Evolutionary conservation across 345 rosid genomes (phyloP).

Genomic region (Camelina neglecta): DNA sequence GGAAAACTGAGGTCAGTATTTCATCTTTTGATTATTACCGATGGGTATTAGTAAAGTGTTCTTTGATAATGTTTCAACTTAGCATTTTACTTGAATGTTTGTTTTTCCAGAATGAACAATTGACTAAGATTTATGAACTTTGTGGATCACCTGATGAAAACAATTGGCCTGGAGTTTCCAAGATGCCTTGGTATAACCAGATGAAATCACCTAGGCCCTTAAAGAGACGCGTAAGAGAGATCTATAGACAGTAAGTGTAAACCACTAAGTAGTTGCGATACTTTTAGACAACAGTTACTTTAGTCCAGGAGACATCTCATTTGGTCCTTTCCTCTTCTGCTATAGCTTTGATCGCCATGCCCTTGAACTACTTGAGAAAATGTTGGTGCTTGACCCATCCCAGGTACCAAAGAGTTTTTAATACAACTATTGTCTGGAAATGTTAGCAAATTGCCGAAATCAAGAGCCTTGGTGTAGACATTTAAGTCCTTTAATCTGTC

Average conservation of each 20-base stretch:
- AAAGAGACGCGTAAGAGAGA: conserved; percentile 78
- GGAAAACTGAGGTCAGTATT: conserved; percentile 78
- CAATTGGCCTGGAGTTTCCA: conserved; percentile 72
- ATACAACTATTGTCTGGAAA: background rate
- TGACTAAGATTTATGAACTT: conserved; percentile 69
- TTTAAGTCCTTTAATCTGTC: background rate
- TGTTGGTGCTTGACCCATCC: conserved; percentile 88
- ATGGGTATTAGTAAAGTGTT: background rate
- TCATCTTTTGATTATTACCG: background rate
- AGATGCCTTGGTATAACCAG: conserved; percentile 63
- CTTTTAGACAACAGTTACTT: background rate
- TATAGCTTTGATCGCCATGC: conserved; percentile 88
- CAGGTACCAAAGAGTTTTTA: conserved; percentile 55
- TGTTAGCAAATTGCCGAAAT: conserved; percentile 14
- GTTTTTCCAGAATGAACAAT: conserved; percentile 58
- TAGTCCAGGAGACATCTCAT: conserved; percentile 23
- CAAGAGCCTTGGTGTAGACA: conserved; percentile 6
- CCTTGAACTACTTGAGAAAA: conserved; percentile 83
- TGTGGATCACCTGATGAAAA: conserved; percentile 75
- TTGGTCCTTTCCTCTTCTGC: background rate
- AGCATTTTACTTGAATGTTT: background rate
- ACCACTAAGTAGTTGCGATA: background rate
- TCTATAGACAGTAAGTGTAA: conserved; percentile 74
- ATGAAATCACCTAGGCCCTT: conserved; percentile 60
- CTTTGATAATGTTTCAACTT: conserved; percentile 11